A percentile compares a stretch with the other conserved stretches of the same genome.
These are phyloP conservation scores for Crotalaria pallida DNA, from an alignment of 306 rosid genomes.

Conservation along the genomic window DNA sequence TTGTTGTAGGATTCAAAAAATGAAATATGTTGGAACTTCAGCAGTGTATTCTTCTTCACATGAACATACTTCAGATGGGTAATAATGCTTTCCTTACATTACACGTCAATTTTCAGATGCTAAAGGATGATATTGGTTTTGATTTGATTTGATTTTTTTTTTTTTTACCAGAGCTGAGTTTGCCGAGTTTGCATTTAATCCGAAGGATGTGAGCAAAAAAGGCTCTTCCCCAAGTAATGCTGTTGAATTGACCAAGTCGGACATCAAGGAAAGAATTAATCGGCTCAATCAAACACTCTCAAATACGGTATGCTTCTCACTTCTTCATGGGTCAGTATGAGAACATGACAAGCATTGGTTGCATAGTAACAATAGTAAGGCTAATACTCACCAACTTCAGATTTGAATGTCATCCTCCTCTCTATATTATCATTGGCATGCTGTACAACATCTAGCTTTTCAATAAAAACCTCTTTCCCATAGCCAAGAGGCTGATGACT, in stretches of 20 bases:
- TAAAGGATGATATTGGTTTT: background rate
- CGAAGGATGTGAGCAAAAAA: constrained; percentile 65
- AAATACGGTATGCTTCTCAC: constrained; percentile 46
- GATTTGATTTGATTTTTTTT: constrained; percentile 10
- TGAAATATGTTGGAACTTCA: constrained; percentile 33
- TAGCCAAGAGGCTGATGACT: background rate
- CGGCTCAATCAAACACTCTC: constrained; percentile 56
- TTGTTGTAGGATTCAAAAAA: constrained; percentile 32
- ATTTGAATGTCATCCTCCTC: background rate
- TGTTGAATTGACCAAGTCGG: constrained; percentile 51
- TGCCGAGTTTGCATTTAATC: constrained; percentile 68
- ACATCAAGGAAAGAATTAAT: constrained; percentile 54
- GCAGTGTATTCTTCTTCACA: constrained; percentile 35
- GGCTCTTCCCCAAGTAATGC: constrained; percentile 42
- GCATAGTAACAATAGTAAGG: background rate
- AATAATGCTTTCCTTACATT: background rate
- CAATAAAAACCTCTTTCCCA: background rate
- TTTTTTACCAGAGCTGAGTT: constrained; percentile 47
- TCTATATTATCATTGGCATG: background rate
- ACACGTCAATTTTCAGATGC: background rate
- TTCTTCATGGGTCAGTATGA: background rate
- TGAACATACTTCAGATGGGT: constrained; percentile 55
- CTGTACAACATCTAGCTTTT: background rate
- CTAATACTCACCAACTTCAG: background rate
- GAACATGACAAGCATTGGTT: background rate